Percentiles rank a stretch among this genome's conserved stretches.
Evolutionary conservation across 768 basidiomycete species (phyloP).

Genomic region (Lactarius tabidus): DNA sequence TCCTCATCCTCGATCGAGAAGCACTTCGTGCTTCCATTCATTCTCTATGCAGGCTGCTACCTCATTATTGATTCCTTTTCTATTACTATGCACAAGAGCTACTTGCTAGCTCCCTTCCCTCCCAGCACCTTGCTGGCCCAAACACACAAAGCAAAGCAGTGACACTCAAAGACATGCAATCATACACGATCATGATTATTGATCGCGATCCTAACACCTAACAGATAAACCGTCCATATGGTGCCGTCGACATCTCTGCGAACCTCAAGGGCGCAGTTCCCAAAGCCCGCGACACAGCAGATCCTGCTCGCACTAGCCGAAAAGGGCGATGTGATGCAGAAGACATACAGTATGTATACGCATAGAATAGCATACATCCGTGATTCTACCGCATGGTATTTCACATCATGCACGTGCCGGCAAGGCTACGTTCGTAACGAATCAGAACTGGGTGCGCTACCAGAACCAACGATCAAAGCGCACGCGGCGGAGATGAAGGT

Average conservation of each 20-base stretch:
- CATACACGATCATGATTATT: too few relatives aligned
- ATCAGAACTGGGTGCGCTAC: constrained; percentile 70
- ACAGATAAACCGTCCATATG: constrained; percentile 94
- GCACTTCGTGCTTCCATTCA: too few relatives aligned
- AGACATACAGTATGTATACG: constrained; percentile 75
- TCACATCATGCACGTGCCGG: constrained; percentile 47
- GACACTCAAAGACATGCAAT: too few relatives aligned
- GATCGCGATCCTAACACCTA: too few relatives aligned
- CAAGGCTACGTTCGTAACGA: constrained; percentile 80
- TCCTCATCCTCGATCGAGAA: too few relatives aligned
- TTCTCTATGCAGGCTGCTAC: too few relatives aligned
- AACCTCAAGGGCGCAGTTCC: constrained; percentile 87
- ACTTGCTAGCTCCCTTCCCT: too few relatives aligned
- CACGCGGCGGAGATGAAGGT: constrained; percentile 49
- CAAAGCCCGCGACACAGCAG: constrained; percentile 82
- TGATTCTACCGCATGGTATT: constrained; percentile 27
- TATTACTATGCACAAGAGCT: too few relatives aligned
- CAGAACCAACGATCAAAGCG: constrained; percentile 54
- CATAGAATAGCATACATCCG: background rate
- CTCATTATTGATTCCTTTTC: too few relatives aligned
- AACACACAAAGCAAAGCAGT: too few relatives aligned
- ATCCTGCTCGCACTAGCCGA: constrained; percentile 80
- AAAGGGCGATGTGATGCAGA: constrained; percentile 75
- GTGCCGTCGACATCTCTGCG: constrained; percentile 86
- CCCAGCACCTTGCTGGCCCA: too few relatives aligned